These are phyloP conservation scores for Xylariaceae sp. DNA, from an alignment of 2,329 filamentous ascomycete species.

Conservation along the genomic window DNA sequence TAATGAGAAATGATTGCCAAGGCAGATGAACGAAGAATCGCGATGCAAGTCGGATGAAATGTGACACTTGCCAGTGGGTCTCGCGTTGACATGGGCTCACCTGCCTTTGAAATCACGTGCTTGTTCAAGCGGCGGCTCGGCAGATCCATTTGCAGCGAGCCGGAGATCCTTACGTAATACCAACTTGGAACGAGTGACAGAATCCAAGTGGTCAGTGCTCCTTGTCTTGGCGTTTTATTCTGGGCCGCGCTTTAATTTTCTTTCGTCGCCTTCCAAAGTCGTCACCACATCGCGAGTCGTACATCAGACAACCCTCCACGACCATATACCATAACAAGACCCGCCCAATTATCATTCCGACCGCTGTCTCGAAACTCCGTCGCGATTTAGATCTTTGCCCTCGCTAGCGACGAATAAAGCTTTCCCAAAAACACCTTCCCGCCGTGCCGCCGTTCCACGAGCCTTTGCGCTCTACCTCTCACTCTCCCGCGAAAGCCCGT, in stretches of 20 bases:
- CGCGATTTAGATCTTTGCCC: not conserved
- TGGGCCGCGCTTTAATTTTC: slow-evolving; percentile 7
- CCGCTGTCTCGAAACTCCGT: not conserved
- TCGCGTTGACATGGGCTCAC: too few relatives aligned
- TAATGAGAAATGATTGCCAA: too few relatives aligned
- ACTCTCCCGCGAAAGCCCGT: slow-evolving; percentile 1
- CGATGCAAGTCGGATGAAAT: too few relatives aligned
- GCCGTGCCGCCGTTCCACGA: not conserved
- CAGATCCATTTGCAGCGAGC: not conserved
- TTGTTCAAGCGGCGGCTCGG: not conserved
- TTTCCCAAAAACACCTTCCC: not conserved
- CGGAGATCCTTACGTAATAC: not conserved
- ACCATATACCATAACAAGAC: not conserved
- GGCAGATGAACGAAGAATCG: too few relatives aligned
- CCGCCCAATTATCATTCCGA: not conserved
- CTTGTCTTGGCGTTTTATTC: not conserved
- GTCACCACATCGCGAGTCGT: slow-evolving; percentile 1
- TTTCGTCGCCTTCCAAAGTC: slow-evolving; percentile 8
- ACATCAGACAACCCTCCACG: not conserved
- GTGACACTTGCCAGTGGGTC: too few relatives aligned
- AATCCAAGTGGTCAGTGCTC: not conserved
- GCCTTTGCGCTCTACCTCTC: not conserved
- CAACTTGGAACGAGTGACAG: not conserved
- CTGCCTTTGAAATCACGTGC: not conserved
- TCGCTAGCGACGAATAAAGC: not conserved